Percentiles rank a stretch among this genome's conserved stretches.
These are phyloP conservation scores for Pichia sp. DNA, from an alignment of 1,139 yeast species.

Conservation along the genomic window DNA sequence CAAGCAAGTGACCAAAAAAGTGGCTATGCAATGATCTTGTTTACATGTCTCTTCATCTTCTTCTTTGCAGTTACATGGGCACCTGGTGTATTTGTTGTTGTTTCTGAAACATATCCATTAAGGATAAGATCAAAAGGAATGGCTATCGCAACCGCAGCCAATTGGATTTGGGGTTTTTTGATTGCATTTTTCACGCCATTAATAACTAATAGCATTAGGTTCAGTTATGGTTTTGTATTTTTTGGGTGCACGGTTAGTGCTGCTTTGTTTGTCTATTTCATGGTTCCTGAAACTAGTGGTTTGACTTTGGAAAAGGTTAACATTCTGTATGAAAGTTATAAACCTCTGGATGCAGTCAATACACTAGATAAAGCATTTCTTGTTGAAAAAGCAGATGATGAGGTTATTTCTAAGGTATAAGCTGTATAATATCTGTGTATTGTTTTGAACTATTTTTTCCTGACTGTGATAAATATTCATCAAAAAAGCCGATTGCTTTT, in stretches of 20 bases:
- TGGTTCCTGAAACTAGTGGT: constrained; percentile 43
- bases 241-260: constrained; percentile 57
- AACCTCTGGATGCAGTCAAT: constrained; percentile 4
- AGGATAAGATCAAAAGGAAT: constrained; percentile 74
- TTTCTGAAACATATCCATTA: constrained; percentile 73
- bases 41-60: constrained; percentile 71
- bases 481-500: too few species aligned
- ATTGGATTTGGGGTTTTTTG: constrained; percentile 75
- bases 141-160: constrained; percentile 65
- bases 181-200: constrained; percentile 71
- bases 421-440: too few species aligned
- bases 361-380: not conserved
- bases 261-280: constrained; percentile 44
- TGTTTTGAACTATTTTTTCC: too few species aligned
- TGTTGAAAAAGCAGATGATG: too few species aligned
- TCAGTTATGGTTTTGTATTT: constrained; percentile 67
- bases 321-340: constrained; percentile 25
- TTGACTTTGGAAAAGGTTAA: constrained; percentile 60
- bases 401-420: too few species aligned
- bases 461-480: too few species aligned
- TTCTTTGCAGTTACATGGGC: constrained; percentile 87
- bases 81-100: constrained; percentile 71
- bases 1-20: constrained; percentile 34
- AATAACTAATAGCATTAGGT: constrained; percentile 42
- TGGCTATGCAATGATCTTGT: constrained; percentile 67